Base-by-base conservation (phyloP, 345 rosid genomes). In the Gynandropsis gynandra region DNA sequence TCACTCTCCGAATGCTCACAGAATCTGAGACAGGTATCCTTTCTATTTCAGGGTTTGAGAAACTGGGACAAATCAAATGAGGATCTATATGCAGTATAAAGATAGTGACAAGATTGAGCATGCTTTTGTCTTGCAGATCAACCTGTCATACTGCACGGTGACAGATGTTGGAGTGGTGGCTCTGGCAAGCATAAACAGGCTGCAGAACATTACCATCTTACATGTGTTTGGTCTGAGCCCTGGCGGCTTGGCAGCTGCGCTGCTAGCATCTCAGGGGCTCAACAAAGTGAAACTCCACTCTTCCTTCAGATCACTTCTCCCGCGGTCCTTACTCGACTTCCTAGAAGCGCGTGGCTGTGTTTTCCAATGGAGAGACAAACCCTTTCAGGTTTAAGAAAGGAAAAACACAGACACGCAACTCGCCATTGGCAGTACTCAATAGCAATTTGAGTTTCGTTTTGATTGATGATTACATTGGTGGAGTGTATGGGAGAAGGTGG, bases 111-210 rank as follows among this genome's bases (percentile, higher is more conserved):
- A n/a, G n/a, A n/a, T n/a, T n/a, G n/a, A n/a, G n/a, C n/a, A n/a
- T n/a, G n/a, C n/a, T n/a, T n/a, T n/a, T n/a, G n/a, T n/a, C n/a
- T n/a, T 12, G 64, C 64, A 65, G 70, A 58, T 65, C 49, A 65
- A 65, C 41, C 37, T 64, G 63, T 64, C 69, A 7, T 64, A 64
- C 49, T 56, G 69, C 18, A 42, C 58, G 13, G 69, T 64, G 5
- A 57, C 69, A 0, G 63, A 64, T 44, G 63, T 57, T 19, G 69
- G 69, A 37, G 39, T 64, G 8, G 44, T 58, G 10, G 47, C 70
- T 17, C 40, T 65, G 13, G 47, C 59, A 17, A 65, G 54, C 48
- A 16, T 52, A 34, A 51, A 52, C 41, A 5, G 54, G 41, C 59
- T 65, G 11, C 70, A 65, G 34, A 58, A 29, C 19, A 58, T 65